Percentiles rank a stretch among this genome's conserved stretches.
Conservation (phyloP, 352 stramenopile genomes). For the Pythium inflatum region DNA sequence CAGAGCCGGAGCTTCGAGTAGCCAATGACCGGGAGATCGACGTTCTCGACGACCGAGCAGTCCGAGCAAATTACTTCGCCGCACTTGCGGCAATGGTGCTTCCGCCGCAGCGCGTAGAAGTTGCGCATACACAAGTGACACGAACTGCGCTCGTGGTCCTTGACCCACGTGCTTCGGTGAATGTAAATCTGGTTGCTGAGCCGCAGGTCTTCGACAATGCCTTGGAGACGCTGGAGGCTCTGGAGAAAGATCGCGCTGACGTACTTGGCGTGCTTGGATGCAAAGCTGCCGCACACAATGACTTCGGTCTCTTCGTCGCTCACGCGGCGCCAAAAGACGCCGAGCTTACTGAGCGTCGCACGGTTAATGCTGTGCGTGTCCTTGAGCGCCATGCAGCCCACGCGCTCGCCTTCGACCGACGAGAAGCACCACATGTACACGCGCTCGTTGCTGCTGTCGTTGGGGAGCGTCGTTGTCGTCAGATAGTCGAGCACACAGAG, state of each 20-base stretch:
- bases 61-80: conserved; percentile 83
- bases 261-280: conserved; percentile 66
- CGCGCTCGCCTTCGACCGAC: conserved; percentile 67
- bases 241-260: conserved; percentile 57
- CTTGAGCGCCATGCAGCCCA: conserved; percentile 80
- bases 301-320: conserved; percentile 78
- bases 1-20: conserved; percentile 80
- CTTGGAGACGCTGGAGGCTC: conserved; percentile 57
- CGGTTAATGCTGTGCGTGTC: conserved; percentile 68
- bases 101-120: conserved; percentile 73
- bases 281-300: conserved; percentile 78
- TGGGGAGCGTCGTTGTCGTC: conserved; percentile 63
- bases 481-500: conserved; percentile 78
- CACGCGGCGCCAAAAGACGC: conserved; percentile 72
- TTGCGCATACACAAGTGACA: conserved; percentile 82
- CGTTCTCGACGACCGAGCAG: conserved; percentile 71
- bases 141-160: conserved; percentile 67
- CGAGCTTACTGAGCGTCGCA: conserved; percentile 64
- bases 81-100: conserved; percentile 84
- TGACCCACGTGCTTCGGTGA: conserved; percentile 75
- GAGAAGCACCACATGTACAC: conserved; percentile 82
- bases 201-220: conserved; percentile 74
- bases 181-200: conserved; percentile 79
- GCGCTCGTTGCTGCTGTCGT: conserved; percentile 52
- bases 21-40: conserved; percentile 76